Percentiles rank a stretch among this genome's conserved stretches.
Conservation (phyloP, 2,329 filamentous ascomycete species). For the Botrytis pseudocinerea region DNA sequence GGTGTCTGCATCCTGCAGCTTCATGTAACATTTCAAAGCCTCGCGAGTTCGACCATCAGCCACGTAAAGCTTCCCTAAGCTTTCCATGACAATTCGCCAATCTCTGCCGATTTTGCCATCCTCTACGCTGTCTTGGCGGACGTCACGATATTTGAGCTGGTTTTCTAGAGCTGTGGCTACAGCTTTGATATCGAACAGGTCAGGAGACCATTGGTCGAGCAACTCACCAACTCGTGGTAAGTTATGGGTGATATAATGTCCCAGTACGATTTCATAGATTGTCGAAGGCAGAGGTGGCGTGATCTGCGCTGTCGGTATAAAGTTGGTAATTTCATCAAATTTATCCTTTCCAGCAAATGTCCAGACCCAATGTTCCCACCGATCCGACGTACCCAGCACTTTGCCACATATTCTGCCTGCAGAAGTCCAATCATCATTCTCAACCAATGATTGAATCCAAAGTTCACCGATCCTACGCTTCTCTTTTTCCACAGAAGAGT, state of each 20-base stretch:
- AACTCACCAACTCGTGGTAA: conserved; percentile 74
- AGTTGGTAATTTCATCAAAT: conserved; percentile 85
- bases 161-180: conserved; percentile 79
- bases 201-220: conserved; percentile 78
- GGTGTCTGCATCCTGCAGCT: conserved; percentile 85
- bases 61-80: conserved; percentile 80
- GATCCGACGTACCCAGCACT: conserved; percentile 73
- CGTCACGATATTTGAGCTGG: conserved; percentile 74
- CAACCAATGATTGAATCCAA: conserved; percentile 86
- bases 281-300: conserved; percentile 75
- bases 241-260: conserved; percentile 82
- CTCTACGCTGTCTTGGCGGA: conserved; percentile 74
- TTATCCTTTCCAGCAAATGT: conserved; percentile 82
- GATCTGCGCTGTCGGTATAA: conserved; percentile 76
- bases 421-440: conserved; percentile 69
- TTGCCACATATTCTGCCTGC: conserved; percentile 81
- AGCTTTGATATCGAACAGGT: conserved; percentile 77
- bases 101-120: conserved; percentile 72
- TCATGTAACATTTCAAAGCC: conserved; percentile 85
- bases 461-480: conserved; percentile 89
- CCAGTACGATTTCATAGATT: conserved; percentile 86
- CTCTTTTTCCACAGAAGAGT: conserved; percentile 75
- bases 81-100: conserved; percentile 87
- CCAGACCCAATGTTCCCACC: conserved; percentile 97
- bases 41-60: conserved; percentile 79